Evolutionary conservation across 345 rosid genomes (phyloP), one percentile per base, ranked within the genome.

Genomic region (rapeseed (Brassica napus)): DNA sequence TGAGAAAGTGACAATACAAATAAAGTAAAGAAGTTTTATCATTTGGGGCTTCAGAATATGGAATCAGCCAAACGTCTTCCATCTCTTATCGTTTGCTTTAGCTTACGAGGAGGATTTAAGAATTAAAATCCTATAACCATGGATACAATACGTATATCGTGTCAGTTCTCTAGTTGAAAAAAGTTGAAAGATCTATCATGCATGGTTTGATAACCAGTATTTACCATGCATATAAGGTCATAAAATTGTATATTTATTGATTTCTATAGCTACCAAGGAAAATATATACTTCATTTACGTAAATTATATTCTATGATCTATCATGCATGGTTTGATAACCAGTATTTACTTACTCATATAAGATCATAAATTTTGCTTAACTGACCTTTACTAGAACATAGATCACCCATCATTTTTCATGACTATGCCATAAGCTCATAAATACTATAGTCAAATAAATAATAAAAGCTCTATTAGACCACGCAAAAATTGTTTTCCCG

Each of bases 1-100:
- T 68, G 52, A 16, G 69, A 79, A 61, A 68, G 44, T 73, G 74
- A 73, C 71, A 34, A 62, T 52, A 68, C 59, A 74, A n/a, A 67
- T 49, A 67, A 60, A 32, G 30, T 66, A 59, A 73, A 61, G 60
- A 79, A 68, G 28, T 68, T 73, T 74, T 61, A 68, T 74, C 5
- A 68, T 60, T 67, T 35, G 73, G 82, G 68, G 15, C 2, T 71
- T 57, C 23, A 30, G 16, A 30, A 42, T 12, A 42, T 42, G 1
- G 18, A 72, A 72, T 72, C 23, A 28, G 31, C 72, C 59, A 57
- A 65, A 78, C 16, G 39, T 58, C 30, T 58, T 72, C 1, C 30
- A 78, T 55, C 34, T 18, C 72, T 26, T 14, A 71, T 39, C 61
- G 35, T 78, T 65, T 35, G 58, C 16, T 59, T 12, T 49, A 18